A percentile compares a stretch with the other conserved stretches of the same genome.
These are phyloP conservation scores for Piromyces sp. DNA, from an alignment of 192 early-diverging fungal species.

Conservation along the genomic window DNA sequence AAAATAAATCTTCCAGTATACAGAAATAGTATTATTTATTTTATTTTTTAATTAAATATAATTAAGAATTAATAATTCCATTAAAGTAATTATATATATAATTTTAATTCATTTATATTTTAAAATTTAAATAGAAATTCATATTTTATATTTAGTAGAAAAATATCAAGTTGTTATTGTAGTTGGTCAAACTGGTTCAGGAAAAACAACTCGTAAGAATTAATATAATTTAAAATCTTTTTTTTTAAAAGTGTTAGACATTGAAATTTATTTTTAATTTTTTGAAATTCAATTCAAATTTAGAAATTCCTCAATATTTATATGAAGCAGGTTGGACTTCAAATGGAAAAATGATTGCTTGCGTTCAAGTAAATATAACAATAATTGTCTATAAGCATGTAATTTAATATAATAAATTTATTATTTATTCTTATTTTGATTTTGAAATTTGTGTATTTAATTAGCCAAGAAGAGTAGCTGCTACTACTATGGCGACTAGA, in stretches of 20 bases:
- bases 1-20: background rate
- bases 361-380: conserved; percentile 39
- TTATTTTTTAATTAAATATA: no score
- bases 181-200: conserved; percentile 61
- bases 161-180: conserved; percentile 50
- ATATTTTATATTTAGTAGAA: conserved; percentile 48
- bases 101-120: no score
- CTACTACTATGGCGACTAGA: conserved; percentile 52
- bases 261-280: no score
- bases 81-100: no score
- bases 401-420: no score
- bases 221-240: background rate
- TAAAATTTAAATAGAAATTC: conserved; percentile 15
- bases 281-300: background rate
- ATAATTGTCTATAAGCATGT: no score
- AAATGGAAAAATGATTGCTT: conserved; percentile 41
- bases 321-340: conserved; percentile 56
- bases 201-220: conserved; percentile 63
- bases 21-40: background rate
- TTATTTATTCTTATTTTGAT: no score
- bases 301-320: conserved; percentile 65
- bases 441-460: background rate
- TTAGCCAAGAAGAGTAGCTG: conserved; percentile 50
- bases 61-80: no score
- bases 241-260: no score